These are phyloP conservation scores for Murraya paniculata DNA, from an alignment of 345 rosid species.

Conservation along the genomic window DNA sequence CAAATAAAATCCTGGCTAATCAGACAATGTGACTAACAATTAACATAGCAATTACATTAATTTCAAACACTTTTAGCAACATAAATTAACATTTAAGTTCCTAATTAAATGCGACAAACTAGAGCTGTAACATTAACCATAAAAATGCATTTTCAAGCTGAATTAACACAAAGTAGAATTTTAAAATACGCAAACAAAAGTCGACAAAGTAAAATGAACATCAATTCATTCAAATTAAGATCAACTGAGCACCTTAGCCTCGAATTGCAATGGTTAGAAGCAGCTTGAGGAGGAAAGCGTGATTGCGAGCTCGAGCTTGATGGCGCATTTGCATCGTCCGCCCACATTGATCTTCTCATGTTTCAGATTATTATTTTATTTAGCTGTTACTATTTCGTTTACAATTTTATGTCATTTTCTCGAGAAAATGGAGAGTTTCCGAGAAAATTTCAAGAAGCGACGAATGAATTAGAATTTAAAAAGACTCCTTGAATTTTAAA, in stretches of 20 bases:
- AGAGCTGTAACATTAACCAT: not conserved
- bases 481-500: too few species aligned
- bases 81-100: not conserved
- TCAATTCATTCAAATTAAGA: not conserved
- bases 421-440: too few species aligned
- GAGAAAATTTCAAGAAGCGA: too few species aligned
- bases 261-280: not conserved
- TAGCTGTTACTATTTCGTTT: not conserved
- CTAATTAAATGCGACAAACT: not conserved
- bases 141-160: not conserved
- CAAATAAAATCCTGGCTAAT: not conserved
- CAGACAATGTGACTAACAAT: not conserved
- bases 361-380: not conserved
- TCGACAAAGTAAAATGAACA: not conserved
- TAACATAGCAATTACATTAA: not conserved
- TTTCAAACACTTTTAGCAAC: not conserved
- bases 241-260: slow-evolving; percentile 9
- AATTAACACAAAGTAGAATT: not conserved
- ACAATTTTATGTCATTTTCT: too few species aligned
- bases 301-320: slow-evolving; percentile 21
- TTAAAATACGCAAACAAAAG: not conserved
- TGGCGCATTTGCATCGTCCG: slow-evolving; percentile 21
- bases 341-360: slow-evolving; percentile 15
- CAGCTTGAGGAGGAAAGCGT: not conserved
- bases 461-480: too few species aligned